Conservation (phyloP, 148 eudicot genomes). For the Fagopyrum homotropicum region DNA sequence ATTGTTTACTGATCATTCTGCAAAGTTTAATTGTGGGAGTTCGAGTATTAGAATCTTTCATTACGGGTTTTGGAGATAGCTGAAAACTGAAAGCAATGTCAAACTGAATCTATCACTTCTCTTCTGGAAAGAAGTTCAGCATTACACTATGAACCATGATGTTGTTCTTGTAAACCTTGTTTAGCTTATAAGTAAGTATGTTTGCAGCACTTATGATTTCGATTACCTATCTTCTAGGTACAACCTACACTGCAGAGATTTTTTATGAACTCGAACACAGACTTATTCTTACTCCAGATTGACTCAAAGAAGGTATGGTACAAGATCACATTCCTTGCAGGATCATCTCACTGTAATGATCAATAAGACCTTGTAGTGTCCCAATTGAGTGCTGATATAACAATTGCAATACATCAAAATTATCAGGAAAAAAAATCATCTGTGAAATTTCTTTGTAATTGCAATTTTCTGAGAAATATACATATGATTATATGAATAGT, state of each 20-base stretch:
- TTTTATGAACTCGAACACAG: constrained; percentile 37
- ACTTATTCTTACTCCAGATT: constrained; percentile 72
- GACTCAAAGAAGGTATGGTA: constrained; percentile 54
- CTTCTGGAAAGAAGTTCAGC: not conserved
- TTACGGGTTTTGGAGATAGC: not conserved
- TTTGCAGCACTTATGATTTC: not conserved
- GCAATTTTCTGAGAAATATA: not conserved
- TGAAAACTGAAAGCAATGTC: not conserved
- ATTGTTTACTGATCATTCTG: not conserved
- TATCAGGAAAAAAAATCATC: not conserved
- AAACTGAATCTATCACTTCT: not conserved
- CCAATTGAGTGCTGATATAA: not conserved
- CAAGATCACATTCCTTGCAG: constrained; percentile 1
- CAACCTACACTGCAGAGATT: constrained; percentile 63
- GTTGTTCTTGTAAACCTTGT: not conserved
- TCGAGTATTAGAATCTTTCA: not conserved
- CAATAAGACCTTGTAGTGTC: not conserved
- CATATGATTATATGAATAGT: no score
- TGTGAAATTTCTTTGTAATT: not conserved
- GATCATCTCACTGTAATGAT: not conserved
- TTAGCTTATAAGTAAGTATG: not conserved
- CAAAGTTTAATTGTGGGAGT: not conserved
- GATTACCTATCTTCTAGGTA: constrained; percentile 41
- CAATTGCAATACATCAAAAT: not conserved
- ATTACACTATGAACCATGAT: not conserved